Evolutionary conservation across 306 rosid species (phyloP).

Genomic region (Dryas octopetala): DNA sequence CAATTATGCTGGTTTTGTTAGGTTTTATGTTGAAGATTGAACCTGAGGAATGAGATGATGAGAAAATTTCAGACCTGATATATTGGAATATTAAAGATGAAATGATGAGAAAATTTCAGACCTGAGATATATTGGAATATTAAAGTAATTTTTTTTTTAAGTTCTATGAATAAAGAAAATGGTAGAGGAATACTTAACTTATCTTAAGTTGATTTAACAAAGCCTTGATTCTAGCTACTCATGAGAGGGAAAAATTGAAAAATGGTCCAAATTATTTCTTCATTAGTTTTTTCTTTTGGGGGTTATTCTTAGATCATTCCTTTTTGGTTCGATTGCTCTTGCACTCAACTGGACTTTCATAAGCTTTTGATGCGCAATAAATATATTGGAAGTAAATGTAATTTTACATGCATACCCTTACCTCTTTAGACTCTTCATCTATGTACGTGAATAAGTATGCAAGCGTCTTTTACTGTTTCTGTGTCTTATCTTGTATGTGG

Average conservation of each 20-base stretch:
- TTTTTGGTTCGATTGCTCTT: background rate
- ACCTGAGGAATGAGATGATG: background rate
- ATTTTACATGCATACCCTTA: background rate
- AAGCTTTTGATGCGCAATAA: background rate
- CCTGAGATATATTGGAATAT: background rate
- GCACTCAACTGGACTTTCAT: background rate
- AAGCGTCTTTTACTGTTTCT: background rate
- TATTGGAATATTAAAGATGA: background rate
- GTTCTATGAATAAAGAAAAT: background rate
- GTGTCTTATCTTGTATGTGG: constrained; percentile 10
- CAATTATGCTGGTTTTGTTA: constrained; percentile 7
- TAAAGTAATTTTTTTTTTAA: background rate
- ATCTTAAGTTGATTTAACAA: background rate
- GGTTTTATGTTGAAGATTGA: background rate
- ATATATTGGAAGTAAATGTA: background rate
- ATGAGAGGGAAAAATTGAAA: background rate
- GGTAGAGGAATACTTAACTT: background rate
- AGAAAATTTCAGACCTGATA: background rate
- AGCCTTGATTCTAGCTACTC: background rate
- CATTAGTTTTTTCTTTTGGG: background rate
- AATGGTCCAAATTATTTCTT: background rate
- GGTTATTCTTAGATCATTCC: background rate
- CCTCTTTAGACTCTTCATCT: background rate
- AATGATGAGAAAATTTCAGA: background rate
- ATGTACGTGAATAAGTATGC: background rate